Evolutionary conservation across 495 filamentous ascomycete species (phyloP).

Genomic region (Tirmania nivea): DNA sequence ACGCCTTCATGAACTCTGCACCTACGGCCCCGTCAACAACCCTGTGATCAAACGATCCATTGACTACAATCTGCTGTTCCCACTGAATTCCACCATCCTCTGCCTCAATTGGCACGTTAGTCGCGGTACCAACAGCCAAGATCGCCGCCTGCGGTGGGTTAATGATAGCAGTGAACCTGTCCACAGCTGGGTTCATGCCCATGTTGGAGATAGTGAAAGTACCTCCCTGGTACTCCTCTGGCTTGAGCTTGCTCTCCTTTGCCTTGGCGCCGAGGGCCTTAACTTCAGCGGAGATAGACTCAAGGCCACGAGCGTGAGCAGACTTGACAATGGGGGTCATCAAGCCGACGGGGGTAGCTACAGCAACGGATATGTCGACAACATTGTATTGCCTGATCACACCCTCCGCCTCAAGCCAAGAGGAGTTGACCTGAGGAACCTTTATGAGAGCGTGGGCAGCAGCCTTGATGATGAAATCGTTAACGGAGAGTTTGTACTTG

Average conservation of each 20-base stretch:
- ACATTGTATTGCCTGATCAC: conserved; percentile 80
- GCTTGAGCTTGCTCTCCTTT: conserved; percentile 93
- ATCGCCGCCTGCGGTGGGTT: conserved; percentile 97
- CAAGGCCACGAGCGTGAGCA: conserved; percentile 61
- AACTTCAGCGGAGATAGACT: conserved; percentile 66
- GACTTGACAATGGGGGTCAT: conserved; percentile 94
- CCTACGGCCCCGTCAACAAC: conserved; percentile 62
- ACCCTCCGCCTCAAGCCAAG: conserved; percentile 65
- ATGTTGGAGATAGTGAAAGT: conserved; percentile 99
- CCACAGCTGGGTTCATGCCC: conserved; percentile 96
- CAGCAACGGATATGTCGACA: conserved; percentile 82
- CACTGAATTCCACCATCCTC: conserved; percentile 72
- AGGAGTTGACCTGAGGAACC: conserved; percentile 87
- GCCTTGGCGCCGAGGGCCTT: conserved; percentile 95
- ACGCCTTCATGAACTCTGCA: conserved; percentile 87
- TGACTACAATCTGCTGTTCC: conserved; percentile 92
- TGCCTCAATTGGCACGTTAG: conserved; percentile 78
- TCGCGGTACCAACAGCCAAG: conserved; percentile 78
- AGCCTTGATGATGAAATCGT: conserved; percentile 98
- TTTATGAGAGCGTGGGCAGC: conserved; percentile 70
- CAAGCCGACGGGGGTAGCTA: conserved; percentile 79
- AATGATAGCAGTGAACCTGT: conserved; percentile 98
- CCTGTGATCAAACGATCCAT: conserved; percentile 93
- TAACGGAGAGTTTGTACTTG: conserved; percentile 95
- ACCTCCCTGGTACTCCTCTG: conserved; percentile 96